Evolutionary conservation across 1,139 yeast species (phyloP).

Genomic region (Magnusiomyces magnusii): DNA sequence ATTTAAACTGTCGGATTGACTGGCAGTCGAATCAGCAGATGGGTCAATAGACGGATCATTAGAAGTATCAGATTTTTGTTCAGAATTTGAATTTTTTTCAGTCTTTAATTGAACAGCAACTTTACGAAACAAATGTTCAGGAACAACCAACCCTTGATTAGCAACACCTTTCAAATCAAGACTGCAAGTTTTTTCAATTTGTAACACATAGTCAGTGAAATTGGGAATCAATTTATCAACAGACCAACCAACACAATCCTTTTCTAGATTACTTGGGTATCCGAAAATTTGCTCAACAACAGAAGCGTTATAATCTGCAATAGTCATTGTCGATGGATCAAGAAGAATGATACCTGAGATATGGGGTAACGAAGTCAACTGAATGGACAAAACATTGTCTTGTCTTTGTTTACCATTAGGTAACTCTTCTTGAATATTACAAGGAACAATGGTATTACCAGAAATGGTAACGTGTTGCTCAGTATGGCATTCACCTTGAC

Average conservation of each 20-base stretch:
- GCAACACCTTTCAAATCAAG: constrained; percentile 12
- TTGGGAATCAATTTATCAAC: constrained; percentile 59
- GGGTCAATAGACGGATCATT: no score
- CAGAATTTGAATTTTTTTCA: not conserved
- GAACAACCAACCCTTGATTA: constrained; percentile 56
- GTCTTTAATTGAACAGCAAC: constrained; percentile 30
- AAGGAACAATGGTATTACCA: constrained; percentile 14
- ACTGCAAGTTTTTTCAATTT: constrained; percentile 37
- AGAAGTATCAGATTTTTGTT: not conserved
- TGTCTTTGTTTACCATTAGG: not conserved
- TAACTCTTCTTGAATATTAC: constrained; percentile 7
- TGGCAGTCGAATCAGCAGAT: no score
- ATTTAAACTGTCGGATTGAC: no score
- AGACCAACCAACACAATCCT: constrained; percentile 41
- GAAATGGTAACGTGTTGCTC: constrained; percentile 16
- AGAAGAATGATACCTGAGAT: constrained; percentile 81
- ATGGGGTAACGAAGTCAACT: constrained; percentile 53
- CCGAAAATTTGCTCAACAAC: constrained; percentile 78
- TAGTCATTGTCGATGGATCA: constrained; percentile 39
- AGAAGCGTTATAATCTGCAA: constrained; percentile 68
- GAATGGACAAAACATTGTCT: constrained; percentile 4
- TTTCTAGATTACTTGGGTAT: constrained; percentile 31
- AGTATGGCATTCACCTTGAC: constrained; percentile 6
- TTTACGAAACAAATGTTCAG: constrained; percentile 83
- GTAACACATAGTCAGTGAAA: constrained; percentile 47